Base-by-base conservation (phyloP, 2,329 filamentous ascomycete species). In the Mollisia scopiformis region DNA sequence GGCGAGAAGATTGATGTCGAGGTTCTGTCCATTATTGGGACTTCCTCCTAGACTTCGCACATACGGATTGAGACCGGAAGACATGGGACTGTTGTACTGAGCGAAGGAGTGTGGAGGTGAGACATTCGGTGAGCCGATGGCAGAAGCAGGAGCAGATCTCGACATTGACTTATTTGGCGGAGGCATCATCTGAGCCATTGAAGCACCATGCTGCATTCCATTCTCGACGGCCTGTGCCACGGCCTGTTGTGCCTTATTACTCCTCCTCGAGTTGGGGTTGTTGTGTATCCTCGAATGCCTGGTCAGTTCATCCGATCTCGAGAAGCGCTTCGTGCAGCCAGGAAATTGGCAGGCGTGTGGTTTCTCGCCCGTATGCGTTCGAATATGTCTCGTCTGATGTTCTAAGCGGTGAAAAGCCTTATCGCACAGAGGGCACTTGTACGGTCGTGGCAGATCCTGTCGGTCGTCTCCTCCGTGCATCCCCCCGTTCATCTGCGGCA, bases 351-450 rank as follows among this genome's bases (percentile, higher is more conserved):
- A 99, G 64, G 91, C 93, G 73, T 98, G 95, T 51, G 94, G 94
- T 84, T 98, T 99, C 82, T 99, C 94, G 72, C 94, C 95, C 0
- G 94, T 99, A 78, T 99, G 94, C 6, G 95, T 98, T 72, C 94
- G 88, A 74, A 98, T 98, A 78, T 99, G 94, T 71, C 88, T 64
- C 79, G 62, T 67, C 62, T 67, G 63, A 56, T 66, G 63, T 25
- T 66, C 63, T 94, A 99, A 84, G 65, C 95, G 92, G 82, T 98
- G 95, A 80, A 99, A 99, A 63, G 95, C 94, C 84, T 97, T 96
- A 73, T 97, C 94, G 82, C 95, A 99, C 65, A 99, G 86, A 63
- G 94, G 93, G 78, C 94, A 99, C 82, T 98, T 98, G 87, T 99
- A 99, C 0, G 94, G 94, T 59, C 95, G 89, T 62, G 95, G 95